Evolutionary conservation across 441 rosid species (phyloP).

Genomic region (Breynia disticha): DNA sequence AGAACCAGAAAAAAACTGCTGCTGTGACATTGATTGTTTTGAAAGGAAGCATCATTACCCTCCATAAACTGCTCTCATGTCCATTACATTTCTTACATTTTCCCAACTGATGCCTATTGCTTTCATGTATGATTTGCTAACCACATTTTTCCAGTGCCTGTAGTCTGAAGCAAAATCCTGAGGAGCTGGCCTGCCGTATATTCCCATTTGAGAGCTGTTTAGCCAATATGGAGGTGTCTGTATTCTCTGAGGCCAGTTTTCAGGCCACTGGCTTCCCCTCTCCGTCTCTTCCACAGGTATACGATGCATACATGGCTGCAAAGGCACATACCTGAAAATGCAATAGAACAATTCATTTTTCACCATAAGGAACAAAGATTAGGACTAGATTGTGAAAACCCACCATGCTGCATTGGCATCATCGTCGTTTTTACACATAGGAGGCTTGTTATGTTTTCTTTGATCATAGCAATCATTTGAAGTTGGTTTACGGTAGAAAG

Average conservation of each 20-base stretch:
- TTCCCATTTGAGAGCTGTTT: constrained; percentile 78
- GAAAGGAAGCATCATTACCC: constrained; percentile 35
- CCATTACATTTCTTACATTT: constrained; percentile 79
- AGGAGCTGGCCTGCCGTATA: constrained; percentile 83
- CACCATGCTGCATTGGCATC: constrained; percentile 93
- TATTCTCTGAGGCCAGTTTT: constrained; percentile 60
- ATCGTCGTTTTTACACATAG: constrained; percentile 61
- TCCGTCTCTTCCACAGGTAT: constrained; percentile 34
- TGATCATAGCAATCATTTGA: constrained; percentile 76
- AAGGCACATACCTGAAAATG: constrained; percentile 65
- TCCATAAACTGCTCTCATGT: constrained; percentile 90
- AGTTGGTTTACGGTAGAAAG: constrained; percentile 65
- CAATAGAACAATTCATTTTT: neutral
- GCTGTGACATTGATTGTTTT: neutral
- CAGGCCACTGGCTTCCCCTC: constrained; percentile 75
- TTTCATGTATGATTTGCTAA: constrained; percentile 56
- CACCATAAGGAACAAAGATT: too few species aligned
- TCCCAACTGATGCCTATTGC: constrained; percentile 79
- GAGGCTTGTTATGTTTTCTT: constrained; percentile 51
- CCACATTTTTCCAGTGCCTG: constrained; percentile 74
- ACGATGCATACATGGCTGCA: constrained; percentile 76
- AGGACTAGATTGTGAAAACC: neutral
- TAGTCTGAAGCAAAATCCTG: constrained; percentile 61
- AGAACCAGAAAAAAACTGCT: neutral
- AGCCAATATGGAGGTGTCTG: constrained; percentile 72